Percentiles rank a stretch among this genome's conserved stretches.
Conservation (phyloP, 2,329 filamentous ascomycete genomes). For the Chaetomiaceae sp. region DNA sequence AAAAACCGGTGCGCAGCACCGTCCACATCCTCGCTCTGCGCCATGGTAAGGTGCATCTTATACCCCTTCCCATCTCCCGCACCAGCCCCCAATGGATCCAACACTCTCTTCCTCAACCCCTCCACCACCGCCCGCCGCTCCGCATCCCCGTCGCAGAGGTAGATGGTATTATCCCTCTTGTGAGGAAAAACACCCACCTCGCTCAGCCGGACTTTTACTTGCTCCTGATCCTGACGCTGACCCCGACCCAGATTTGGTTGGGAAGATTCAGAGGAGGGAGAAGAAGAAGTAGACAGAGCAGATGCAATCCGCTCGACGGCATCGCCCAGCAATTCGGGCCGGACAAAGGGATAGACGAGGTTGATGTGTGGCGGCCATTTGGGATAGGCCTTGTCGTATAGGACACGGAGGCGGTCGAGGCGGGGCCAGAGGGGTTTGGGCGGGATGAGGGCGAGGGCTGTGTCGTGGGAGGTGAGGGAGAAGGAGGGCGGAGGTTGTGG, state of each 20-base stretch:
- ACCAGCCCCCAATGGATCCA: slow-evolving; percentile 34
- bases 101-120: slow-evolving; percentile 34
- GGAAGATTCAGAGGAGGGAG: background rate
- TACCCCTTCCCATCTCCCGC: slow-evolving; percentile 31
- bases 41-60: slow-evolving; percentile 56
- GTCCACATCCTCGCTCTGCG: slow-evolving; percentile 48
- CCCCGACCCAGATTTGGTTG: too few relatives aligned
- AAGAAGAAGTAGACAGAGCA: background rate
- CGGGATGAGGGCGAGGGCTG: slow-evolving; percentile 58
- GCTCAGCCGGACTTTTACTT: slow-evolving; percentile 37
- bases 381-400: slow-evolving; percentile 57
- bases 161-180: slow-evolving; percentile 47
- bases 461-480: slow-evolving; percentile 45
- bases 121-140: slow-evolving; percentile 25
- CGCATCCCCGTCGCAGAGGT: slow-evolving; percentile 33
- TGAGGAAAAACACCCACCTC: slow-evolving; percentile 45
- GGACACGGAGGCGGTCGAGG: slow-evolving; percentile 51
- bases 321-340: slow-evolving; percentile 39
- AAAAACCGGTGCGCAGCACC: slow-evolving; percentile 47
- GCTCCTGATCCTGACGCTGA: too few relatives aligned
- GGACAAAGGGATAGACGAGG: slow-evolving; percentile 62
- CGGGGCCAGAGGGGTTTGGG: slow-evolving; percentile 44
- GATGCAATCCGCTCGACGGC: slow-evolving; percentile 40
- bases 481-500: slow-evolving; percentile 1
- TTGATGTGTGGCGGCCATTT: slow-evolving; percentile 67